A percentile compares a stretch with the other conserved stretches of the same genome.
phyloP scores from a whole-genome alignment of 2,329 filamentous ascomycete genomes.

The Phyllosticta citriasiana region DNA sequence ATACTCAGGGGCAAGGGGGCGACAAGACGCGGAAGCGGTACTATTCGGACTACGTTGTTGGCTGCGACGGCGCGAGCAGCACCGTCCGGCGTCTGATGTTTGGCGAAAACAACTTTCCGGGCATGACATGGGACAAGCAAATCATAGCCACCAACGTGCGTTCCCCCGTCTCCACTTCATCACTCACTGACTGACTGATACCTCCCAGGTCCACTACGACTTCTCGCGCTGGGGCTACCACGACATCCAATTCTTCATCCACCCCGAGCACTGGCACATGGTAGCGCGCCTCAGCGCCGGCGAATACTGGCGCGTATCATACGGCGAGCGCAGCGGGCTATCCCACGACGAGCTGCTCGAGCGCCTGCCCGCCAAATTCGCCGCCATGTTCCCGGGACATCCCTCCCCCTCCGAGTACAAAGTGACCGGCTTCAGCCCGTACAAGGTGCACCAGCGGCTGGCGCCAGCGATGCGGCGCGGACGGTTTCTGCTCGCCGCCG shows the following conservation, averaged over 20 bases:
- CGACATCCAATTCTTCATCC: slow-evolving; percentile 52
- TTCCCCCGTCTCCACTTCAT: neutral
- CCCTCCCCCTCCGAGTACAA: slow-evolving; percentile 50
- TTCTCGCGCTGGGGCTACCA: slow-evolving; percentile 44
- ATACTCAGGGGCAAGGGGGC: neutral
- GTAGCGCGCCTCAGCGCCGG: slow-evolving; percentile 45
- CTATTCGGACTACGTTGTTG: slow-evolving; percentile 24
- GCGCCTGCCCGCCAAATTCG: slow-evolving; percentile 46
- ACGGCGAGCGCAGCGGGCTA: slow-evolving; percentile 47
- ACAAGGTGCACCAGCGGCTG: slow-evolving; percentile 52
- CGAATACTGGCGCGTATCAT: slow-evolving; percentile 54
- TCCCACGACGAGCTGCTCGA: slow-evolving; percentile 43
- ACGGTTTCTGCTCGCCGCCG: slow-evolving; percentile 47
- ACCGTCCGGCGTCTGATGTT: slow-evolving; percentile 23
- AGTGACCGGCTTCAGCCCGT: slow-evolving; percentile 48
- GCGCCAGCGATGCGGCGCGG: slow-evolving; percentile 49
- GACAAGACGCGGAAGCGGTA: slow-evolving; percentile 13
- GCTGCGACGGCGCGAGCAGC: slow-evolving; percentile 26
- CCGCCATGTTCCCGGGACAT: slow-evolving; percentile 48
- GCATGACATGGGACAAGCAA: slow-evolving; percentile 50
- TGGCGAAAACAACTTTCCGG: slow-evolving; percentile 38
- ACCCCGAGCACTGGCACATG: slow-evolving; percentile 54
- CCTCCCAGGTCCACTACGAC: slow-evolving; percentile 45
- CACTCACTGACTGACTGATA: neutral
- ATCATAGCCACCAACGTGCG: slow-evolving; percentile 54